A percentile compares a stretch with the other conserved stretches of the same genome.
These are phyloP conservation scores for Anisodus tanguticus DNA, from an alignment of 257 asterid species.

Conservation along the genomic window DNA sequence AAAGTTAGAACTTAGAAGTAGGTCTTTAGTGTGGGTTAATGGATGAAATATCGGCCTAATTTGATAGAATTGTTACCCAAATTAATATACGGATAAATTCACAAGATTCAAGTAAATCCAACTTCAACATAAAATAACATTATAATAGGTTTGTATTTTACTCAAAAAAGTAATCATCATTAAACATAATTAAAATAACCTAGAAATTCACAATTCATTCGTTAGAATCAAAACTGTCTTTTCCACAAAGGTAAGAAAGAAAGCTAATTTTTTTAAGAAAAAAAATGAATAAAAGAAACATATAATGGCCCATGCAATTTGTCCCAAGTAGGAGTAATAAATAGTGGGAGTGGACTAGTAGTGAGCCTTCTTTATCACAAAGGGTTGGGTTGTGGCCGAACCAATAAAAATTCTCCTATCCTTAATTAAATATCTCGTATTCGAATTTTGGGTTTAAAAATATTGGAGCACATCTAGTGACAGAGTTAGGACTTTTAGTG, in stretches of 20 bases:
- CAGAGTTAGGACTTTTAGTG: not conserved
- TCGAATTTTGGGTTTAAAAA: not conserved
- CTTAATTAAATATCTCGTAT: not conserved
- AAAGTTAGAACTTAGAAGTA: no score
- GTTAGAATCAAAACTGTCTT: slow-evolving; percentile 26
- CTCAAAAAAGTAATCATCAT: not conserved
- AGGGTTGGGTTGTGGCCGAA: not conserved
- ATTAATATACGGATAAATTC: not conserved
- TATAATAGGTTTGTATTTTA: not conserved
- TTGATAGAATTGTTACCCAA: no score
- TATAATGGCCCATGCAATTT: slow-evolving; percentile 5
- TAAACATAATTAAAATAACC: not conserved
- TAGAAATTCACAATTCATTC: slow-evolving; percentile 6
- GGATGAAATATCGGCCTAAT: no score
- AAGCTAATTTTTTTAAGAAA: not conserved
- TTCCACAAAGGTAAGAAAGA: slow-evolving; percentile 12
- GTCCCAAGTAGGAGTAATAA: not conserved
- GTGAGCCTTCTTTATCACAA: no score
- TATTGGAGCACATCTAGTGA: not conserved
- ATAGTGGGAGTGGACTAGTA: not conserved
- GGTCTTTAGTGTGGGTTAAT: no score
- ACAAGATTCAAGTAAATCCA: slow-evolving; percentile 17
- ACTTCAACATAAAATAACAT: not conserved
- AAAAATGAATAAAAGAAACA: not conserved
- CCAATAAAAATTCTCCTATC: not conserved